Evolutionary conservation across 768 basidiomycete species (phyloP).

Genomic region (Psilocybe sp.): DNA sequence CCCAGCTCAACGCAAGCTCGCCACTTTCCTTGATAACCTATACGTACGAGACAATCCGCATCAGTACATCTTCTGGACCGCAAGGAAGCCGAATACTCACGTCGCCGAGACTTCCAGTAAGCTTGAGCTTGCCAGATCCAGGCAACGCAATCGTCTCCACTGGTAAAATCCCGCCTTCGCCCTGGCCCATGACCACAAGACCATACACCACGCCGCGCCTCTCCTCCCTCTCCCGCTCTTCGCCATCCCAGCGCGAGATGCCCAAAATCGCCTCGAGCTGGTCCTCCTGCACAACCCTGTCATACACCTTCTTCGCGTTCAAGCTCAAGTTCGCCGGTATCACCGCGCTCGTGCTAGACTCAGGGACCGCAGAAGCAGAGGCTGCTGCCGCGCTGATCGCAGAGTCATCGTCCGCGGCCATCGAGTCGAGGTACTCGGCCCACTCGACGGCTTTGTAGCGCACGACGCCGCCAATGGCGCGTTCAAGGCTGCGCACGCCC

Average conservation of each 20-base stretch:
- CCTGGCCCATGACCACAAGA: slow-evolving; percentile 84
- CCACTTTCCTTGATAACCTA: slow-evolving; percentile 90
- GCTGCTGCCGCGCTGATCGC: background rate
- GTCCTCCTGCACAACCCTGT: slow-evolving; percentile 54
- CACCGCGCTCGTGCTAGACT: background rate
- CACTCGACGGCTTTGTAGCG: slow-evolving; percentile 91
- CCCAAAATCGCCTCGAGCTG: slow-evolving; percentile 88
- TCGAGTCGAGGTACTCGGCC: slow-evolving; percentile 60
- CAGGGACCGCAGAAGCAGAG: slow-evolving; percentile 12
- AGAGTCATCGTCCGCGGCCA: slow-evolving; percentile 18
- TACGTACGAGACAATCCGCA: background rate
- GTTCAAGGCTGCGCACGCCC: slow-evolving; percentile 87
- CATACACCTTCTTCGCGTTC: slow-evolving; percentile 41
- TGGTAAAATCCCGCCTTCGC: slow-evolving; percentile 81
- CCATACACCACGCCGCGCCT: slow-evolving; percentile 80
- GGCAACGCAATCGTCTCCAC: slow-evolving; percentile 83
- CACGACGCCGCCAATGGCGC: slow-evolving; percentile 86
- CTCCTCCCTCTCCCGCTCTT: slow-evolving; percentile 74
- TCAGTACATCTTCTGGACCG: background rate
- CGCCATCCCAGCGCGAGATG: slow-evolving; percentile 74
- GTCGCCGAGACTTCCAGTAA: slow-evolving; percentile 85
- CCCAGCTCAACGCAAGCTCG: slow-evolving; percentile 90
- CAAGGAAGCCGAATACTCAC: slow-evolving; percentile 29
- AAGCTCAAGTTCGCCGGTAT: too few relatives aligned
- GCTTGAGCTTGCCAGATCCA: slow-evolving; percentile 66